Evolutionary conservation across 805 yeast genomes (phyloP).

Genomic region (Yarrowia porcina): DNA sequence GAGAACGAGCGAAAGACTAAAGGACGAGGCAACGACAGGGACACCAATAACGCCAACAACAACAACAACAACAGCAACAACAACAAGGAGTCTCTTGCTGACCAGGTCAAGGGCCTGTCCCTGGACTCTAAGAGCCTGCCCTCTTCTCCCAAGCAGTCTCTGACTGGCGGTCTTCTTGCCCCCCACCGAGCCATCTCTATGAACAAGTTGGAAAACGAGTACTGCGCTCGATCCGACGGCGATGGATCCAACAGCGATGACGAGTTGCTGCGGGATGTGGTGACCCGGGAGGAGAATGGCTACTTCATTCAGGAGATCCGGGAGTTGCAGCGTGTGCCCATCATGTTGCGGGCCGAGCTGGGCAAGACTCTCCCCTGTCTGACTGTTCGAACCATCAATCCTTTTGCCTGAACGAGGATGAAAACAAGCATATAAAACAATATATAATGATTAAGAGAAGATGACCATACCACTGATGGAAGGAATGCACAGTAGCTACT

Average conservation of each 20-base stretch:
- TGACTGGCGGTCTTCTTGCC: constrained; percentile 20
- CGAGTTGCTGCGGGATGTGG: constrained; percentile 44
- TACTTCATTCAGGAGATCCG: constrained; percentile 73
- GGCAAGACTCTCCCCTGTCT: constrained; percentile 96
- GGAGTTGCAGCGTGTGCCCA: constrained; percentile 76
- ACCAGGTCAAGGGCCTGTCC: constrained; percentile 18
- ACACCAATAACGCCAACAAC: neutral
- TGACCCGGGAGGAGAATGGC: constrained; percentile 59
- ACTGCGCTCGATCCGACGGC: constrained; percentile 12
- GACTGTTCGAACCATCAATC: constrained; percentile 87
- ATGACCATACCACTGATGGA: too few relatives aligned
- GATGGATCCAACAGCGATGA: constrained; percentile 27
- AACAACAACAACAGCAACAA: neutral
- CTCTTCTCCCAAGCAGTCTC: constrained; percentile 32
- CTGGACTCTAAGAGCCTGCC: constrained; percentile 37
- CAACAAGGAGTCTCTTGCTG: neutral
- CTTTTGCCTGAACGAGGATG: constrained; percentile 46
- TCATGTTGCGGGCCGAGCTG: constrained; percentile 81
- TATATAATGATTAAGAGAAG: constrained; percentile 1
- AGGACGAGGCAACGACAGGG: constrained; percentile 1
- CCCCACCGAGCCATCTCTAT: constrained; percentile 35
- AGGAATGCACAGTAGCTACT: too few relatives aligned
- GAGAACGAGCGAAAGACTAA: constrained; percentile 48
- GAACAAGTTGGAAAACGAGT: constrained; percentile 30
- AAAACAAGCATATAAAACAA: neutral